phyloP scores from a whole-genome alignment of 331 rosid species.

The Pyracantha coccinea region DNA sequence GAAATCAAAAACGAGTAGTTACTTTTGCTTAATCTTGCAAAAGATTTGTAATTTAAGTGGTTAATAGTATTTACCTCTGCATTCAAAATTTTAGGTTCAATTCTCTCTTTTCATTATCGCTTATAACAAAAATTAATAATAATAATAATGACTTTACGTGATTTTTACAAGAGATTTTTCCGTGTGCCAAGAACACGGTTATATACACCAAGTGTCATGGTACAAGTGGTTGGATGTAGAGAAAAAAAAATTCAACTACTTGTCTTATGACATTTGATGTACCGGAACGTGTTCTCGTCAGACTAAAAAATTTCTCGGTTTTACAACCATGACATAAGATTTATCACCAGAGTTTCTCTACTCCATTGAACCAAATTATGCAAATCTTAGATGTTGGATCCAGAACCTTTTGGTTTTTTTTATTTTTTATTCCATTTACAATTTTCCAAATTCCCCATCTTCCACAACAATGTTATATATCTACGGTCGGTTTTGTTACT shows the following conservation, averaged over 20 bases:
- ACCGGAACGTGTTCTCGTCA: fast-evolving
- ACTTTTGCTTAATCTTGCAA: too few species aligned
- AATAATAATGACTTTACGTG: too few species aligned
- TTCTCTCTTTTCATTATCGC: too few species aligned
- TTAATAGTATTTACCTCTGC: too few species aligned
- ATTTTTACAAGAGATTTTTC: neutral
- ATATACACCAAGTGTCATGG: fast-evolving
- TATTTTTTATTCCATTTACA: neutral
- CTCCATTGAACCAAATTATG: neutral
- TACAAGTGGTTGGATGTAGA: neutral
- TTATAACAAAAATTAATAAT: too few species aligned
- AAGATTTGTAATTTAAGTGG: too few species aligned
- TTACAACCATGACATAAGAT: neutral
- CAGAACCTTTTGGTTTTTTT: neutral
- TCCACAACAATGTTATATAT: neutral
- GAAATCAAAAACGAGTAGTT: too few species aligned
- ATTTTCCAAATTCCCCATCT: neutral
- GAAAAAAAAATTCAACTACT: too few species aligned
- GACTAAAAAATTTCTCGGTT: too few species aligned
- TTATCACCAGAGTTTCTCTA: neutral
- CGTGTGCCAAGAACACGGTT: fast-evolving
- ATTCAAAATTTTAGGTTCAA: too few species aligned
- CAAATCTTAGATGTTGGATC: neutral
- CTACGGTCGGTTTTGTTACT: neutral
- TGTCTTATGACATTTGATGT: too few species aligned